These are phyloP conservation scores for Mimosa bimucronata DNA, from an alignment of 306 rosid genomes.

Conservation along the genomic window DNA sequence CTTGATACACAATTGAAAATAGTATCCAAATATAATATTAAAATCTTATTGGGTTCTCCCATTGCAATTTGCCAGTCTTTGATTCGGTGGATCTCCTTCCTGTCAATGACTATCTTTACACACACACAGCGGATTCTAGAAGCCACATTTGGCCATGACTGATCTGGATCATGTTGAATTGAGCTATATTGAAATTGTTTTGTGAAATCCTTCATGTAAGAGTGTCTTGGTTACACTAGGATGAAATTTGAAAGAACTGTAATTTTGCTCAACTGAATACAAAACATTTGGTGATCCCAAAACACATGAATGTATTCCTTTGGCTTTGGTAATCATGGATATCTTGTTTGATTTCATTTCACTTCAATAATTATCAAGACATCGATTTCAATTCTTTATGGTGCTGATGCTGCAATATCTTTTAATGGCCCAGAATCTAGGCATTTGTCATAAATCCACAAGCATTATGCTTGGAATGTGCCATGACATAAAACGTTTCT, in stretches of 20 bases:
- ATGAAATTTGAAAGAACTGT: not conserved
- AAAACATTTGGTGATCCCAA: not conserved
- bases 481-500: not conserved
- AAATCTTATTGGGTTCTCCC: not conserved
- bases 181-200: not conserved
- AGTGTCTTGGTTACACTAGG: not conserved
- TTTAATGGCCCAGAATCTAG: not conserved
- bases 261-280: not conserved
- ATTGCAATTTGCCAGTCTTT: not conserved
- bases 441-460: not conserved
- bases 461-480: not conserved
- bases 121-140: not conserved
- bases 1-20: not conserved
- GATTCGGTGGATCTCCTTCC: not conserved
- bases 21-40: not conserved
- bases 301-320: not conserved
- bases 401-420: not conserved
- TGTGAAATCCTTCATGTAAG: not conserved
- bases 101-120: not conserved
- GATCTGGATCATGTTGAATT: no score
- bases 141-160: not conserved
- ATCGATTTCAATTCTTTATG: not conserved
- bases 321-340: not conserved
- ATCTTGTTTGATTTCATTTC: not conserved
- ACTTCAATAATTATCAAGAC: not conserved